Conservation (phyloP, 352 stramenopile species). For the Phytopythium chamaehyphon region DNA sequence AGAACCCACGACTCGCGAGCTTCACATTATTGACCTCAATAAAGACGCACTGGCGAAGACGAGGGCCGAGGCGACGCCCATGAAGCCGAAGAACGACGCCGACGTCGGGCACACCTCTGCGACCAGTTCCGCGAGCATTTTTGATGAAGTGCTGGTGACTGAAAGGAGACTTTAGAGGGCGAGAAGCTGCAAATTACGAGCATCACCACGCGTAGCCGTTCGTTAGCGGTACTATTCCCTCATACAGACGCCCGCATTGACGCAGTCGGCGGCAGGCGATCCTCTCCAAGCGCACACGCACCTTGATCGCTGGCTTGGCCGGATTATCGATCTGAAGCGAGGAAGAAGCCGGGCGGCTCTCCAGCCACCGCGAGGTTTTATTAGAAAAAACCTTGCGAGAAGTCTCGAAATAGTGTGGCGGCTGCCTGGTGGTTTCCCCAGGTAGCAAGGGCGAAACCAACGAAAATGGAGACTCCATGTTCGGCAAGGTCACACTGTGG, state of each 20-base stretch:
- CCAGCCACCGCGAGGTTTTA: conserved; percentile 3
- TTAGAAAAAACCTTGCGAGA: background rate
- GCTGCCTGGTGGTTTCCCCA: too few relatives aligned
- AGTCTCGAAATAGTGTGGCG: background rate
- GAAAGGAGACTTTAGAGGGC: background rate
- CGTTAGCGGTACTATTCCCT: background rate
- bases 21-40: too few relatives aligned
- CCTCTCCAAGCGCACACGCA: background rate
- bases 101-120: conserved; percentile 97
- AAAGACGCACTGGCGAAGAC: conserved; percentile 89
- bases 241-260: background rate
- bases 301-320: background rate
- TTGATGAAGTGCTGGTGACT: conserved; percentile 5
- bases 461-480: too few relatives aligned
- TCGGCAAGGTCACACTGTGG: too few relatives aligned
- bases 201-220: background rate
- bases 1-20: too few relatives aligned
- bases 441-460: too few relatives aligned
- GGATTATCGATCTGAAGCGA: conserved; percentile 1
- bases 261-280: conserved; percentile 1
- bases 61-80: conserved; percentile 95
- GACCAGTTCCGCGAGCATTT: conserved; percentile 47
- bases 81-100: conserved; percentile 99
- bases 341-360: conserved; percentile 1
- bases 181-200: conserved; percentile 1